Base-by-base conservation (phyloP, 2,329 filamentous ascomycete genomes). In the Ophiobolus disseminans region DNA sequence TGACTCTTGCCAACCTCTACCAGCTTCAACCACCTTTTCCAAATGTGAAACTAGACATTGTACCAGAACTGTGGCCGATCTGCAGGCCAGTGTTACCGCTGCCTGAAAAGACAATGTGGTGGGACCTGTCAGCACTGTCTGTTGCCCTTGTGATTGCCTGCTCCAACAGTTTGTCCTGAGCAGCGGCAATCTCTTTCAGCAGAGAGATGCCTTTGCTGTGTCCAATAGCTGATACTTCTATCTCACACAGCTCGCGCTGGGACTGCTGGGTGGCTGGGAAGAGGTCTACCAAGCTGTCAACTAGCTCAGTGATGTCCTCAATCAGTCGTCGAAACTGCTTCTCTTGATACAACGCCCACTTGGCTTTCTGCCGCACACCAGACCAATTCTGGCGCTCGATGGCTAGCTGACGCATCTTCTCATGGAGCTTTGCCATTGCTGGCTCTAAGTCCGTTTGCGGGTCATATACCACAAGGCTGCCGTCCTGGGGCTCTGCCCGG, bases 301-400 rank as follows among this genome's bases (percentile, higher is more conserved):
- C 59, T 37, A 66, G 45, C 11, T 63, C 58, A 17, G 48, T 66
- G 19, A 68, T 59, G 34, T 67, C 67, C 39, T 69, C 62, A 34
- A 71, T 64, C 23, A 71, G 47, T 14, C 58, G 40, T 32, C 40
- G 50, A 30, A 68, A 62, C 9, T 56, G 46, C 44, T 68, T 70
- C 48, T 68, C 53, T 28, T 70, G 51, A 31, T 63, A 68, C 14
- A 70, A 46, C 9, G 60, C 62, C 62, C 65, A 66, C 23, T 60
- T 63, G 4, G 46, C 48, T 45, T 66, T 68, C 45, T 66, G 44
- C 25, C 50, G 41, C 34, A 66, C 4, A 13, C 50, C 31, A 13
- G 50, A 43, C 39, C 47, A 16, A 34, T 62, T 63, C 36, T 69
- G 66, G 19, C 66, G 60, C 35, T 55, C 31, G 25, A 63, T 54